Evolutionary conservation across 495 filamentous ascomycete genomes (phyloP), one percentile per base, ranked within the genome.

Genomic region (Sporormia fimetaria): DNA sequence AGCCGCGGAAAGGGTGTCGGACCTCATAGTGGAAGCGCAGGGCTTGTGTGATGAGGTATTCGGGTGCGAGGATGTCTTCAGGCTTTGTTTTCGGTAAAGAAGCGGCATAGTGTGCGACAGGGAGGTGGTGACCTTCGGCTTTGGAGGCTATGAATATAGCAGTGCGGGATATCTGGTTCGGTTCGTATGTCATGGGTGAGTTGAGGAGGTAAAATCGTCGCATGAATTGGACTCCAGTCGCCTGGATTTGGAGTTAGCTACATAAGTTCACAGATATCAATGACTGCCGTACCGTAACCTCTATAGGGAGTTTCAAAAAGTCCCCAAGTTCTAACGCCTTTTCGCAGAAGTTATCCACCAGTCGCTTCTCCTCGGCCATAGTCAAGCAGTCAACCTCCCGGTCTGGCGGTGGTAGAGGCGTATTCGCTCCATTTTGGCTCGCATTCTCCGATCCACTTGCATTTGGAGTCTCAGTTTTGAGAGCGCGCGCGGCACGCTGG

Each of bases 1-100:
- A 65, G 2, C 81, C 84, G 24, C 87, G 80, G 57, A 83, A 86
- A 2, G 92, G 90, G 61, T 96, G 92, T 44, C 82, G 75, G 3
- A 96, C 80, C 47, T 94, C 85, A 51, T 96, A 85, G 23, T 81
- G 81, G 64, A 94, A 98, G 33, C 87, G 73, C n/a, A 96, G 74
- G 16, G 83, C 85, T 60, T 94, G 88, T 42, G 83, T 87, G 20
- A 98, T 68, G 21, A 94, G 68, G 57, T 86, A 95, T 57, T 98
- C 90, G 6, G 86, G 83, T 0, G 83, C 81, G 18, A 94, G 73
- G 3, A 96, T 74, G 37, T 85, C 78, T 42, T 90, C 85, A 12
- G 72, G 63, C 21, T 73, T 81, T 12, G 73, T 76, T 22, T 74
- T 75, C 8, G 71, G 69, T 28, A 90, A 74, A 4, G 61, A 62